phyloP scores from a whole-genome alignment of 306 rosid genomes.

The Acacia melanoxylon region DNA sequence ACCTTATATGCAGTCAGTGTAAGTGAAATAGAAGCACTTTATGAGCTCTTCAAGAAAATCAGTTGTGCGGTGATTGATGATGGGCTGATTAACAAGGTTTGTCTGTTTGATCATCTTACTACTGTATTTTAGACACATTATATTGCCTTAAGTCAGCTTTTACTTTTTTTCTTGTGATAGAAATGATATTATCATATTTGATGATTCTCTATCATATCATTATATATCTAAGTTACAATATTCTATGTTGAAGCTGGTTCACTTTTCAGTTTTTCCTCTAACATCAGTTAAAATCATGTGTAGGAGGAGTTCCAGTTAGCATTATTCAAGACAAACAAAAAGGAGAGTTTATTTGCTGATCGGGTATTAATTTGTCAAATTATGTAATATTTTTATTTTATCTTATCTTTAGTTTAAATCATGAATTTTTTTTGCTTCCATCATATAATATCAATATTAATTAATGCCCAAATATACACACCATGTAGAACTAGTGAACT shows the following conservation, averaged over 20 bases:
- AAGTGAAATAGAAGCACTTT: constrained; percentile 97
- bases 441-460: not conserved
- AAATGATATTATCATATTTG: not conserved
- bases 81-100: constrained; percentile 94
- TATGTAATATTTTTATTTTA: not conserved
- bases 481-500: not conserved
- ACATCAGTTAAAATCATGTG: constrained; percentile 21
- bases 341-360: constrained; percentile 95
- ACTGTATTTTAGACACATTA: constrained; percentile 18
- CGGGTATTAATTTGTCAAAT: constrained; percentile 59
- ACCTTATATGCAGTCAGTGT: constrained; percentile 75
- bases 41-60: constrained; percentile 96
- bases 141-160: not conserved
- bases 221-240: not conserved
- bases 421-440: not conserved
- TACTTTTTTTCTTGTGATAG: constrained; percentile 1
- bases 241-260: constrained; percentile 12
- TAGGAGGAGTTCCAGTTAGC: constrained; percentile 99
- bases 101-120: constrained; percentile 8
- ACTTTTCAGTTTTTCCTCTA: not conserved
- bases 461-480: not conserved
- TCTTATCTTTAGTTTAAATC: constrained; percentile 16
- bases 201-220: not conserved
- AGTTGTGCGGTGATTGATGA: constrained; percentile 97
- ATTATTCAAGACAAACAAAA: constrained; percentile 92